Percentiles rank a stretch among this genome's conserved stretches.
These are phyloP conservation scores for Xylaria sp. DNA, from an alignment of 2,329 filamentous ascomycete genomes.

Conservation along the genomic window DNA sequence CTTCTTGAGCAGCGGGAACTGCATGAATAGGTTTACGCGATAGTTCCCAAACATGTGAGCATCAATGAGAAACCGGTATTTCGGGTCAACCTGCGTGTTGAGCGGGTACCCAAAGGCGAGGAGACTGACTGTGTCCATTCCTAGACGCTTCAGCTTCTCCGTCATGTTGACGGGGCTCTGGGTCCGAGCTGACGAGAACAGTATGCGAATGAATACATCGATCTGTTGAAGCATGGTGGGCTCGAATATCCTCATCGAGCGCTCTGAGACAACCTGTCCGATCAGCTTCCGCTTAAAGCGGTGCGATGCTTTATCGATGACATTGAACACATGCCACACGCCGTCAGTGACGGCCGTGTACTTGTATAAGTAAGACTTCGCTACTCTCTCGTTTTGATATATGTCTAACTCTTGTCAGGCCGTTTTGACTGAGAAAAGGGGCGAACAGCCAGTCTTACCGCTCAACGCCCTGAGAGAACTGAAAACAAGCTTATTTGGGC, in stretches of 20 bases:
- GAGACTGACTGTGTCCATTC: not conserved
- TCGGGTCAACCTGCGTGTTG: not conserved
- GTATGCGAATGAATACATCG: not conserved
- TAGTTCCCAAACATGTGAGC: not conserved
- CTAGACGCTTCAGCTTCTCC: not conserved
- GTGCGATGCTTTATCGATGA: not conserved
- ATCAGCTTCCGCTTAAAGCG: not conserved
- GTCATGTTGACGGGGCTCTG: not conserved
- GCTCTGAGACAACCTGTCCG: not conserved
- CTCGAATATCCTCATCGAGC: slow-evolving; percentile 1
- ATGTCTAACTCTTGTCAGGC: not conserved
- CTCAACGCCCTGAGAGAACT: not conserved
- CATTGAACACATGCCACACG: not conserved
- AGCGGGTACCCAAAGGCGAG: not conserved
- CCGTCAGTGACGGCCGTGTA: not conserved
- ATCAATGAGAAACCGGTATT: not conserved
- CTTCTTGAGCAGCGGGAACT: not conserved
- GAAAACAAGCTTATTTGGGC: not conserved
- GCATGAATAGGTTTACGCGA: not conserved
- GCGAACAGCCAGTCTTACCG: not conserved
- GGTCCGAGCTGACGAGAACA: not conserved
- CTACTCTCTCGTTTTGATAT: not conserved
- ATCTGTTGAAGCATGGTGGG: not conserved
- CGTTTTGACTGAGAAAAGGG: not conserved
- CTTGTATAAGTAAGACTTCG: not conserved